phyloP scores from a whole-genome alignment of 352 stramenopile species.

The Pythium biforme region DNA sequence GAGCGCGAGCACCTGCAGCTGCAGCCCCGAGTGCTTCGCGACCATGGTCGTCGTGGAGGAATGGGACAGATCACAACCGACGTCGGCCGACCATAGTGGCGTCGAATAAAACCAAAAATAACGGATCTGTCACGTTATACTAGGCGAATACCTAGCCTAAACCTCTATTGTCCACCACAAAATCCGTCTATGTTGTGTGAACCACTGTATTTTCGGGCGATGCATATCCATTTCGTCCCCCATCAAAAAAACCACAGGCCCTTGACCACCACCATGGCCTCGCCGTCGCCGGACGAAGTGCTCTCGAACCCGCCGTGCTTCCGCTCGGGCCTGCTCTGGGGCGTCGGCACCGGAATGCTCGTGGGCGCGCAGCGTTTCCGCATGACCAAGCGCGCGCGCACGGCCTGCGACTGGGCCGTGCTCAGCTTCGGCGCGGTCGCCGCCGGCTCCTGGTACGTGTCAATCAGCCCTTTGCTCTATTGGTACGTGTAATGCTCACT shows the following conservation, averaged over 20 bases:
- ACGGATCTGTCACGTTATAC: background rate
- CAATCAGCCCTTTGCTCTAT: background rate
- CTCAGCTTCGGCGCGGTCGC: conserved; percentile 59
- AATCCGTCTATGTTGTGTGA: background rate
- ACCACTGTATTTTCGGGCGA: background rate
- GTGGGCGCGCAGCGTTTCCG: conserved; percentile 74
- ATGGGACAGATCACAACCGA: conserved; percentile 14
- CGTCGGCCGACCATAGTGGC: too few relatives aligned
- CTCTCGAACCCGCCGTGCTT: conserved; percentile 81
- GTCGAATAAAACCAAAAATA: conserved; percentile 13
- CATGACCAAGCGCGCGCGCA: conserved; percentile 49
- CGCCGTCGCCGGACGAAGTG: conserved; percentile 32
- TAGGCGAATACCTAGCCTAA: background rate
- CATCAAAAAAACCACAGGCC: background rate
- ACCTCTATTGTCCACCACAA: background rate
- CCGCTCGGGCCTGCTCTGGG: conserved; percentile 75
- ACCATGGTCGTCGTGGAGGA: conserved; percentile 4
- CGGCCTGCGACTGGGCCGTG: conserved; percentile 65
- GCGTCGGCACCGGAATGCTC: conserved; percentile 54
- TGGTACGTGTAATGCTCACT: background rate
- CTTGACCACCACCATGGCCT: conserved; percentile 12
- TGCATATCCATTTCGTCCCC: background rate
- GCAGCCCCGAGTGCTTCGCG: conserved; percentile 63
- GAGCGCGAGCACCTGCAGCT: conserved; percentile 73
- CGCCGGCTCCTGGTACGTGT: conserved; percentile 51